Conservation (phyloP, 768 basidiomycete genomes). For the Auricularia sp. region DNA sequence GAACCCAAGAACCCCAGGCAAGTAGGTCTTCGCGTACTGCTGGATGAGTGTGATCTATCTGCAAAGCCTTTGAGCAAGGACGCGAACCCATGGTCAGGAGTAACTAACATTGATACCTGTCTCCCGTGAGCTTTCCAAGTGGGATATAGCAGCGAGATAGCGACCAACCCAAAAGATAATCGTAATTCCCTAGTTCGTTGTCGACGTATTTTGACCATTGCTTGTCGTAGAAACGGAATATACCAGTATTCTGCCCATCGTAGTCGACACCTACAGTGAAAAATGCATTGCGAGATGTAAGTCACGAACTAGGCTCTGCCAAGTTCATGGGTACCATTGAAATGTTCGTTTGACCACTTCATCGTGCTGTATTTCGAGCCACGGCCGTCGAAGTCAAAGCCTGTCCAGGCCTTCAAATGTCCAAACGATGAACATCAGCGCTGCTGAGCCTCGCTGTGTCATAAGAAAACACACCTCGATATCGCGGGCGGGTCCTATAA, state of each 20-base stretch:
- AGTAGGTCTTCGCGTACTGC: slow-evolving; percentile 65
- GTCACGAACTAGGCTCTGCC: too few relatives aligned
- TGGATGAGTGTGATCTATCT: slow-evolving; percentile 81
- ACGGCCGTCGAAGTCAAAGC: slow-evolving; percentile 73
- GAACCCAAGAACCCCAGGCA: slow-evolving; percentile 71
- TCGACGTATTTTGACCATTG: slow-evolving; percentile 80
- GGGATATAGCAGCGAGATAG: slow-evolving; percentile 5
- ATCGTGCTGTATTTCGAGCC: slow-evolving; percentile 54
- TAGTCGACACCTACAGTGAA: slow-evolving; percentile 59
- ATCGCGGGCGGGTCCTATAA: slow-evolving; percentile 44
- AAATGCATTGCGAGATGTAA: too few relatives aligned
- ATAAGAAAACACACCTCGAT: slow-evolving; percentile 45
- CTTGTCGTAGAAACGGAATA: slow-evolving; percentile 67
- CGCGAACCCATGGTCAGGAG: background rate
- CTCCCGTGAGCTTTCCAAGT: too few relatives aligned
- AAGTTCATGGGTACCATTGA: slow-evolving; percentile 42
- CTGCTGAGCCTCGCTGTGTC: slow-evolving; percentile 1
- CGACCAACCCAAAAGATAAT: slow-evolving; percentile 57
- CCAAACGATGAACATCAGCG: background rate
- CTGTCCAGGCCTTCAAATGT: slow-evolving; percentile 62
- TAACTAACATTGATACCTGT: background rate
- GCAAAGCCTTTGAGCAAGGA: background rate
- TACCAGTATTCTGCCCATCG: slow-evolving; percentile 55
- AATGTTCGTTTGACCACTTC: slow-evolving; percentile 69
- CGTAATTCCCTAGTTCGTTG: slow-evolving; percentile 78